phyloP scores from a whole-genome alignment of 192 early-diverging fungal species.

The Obelidium mucronatum region DNA sequence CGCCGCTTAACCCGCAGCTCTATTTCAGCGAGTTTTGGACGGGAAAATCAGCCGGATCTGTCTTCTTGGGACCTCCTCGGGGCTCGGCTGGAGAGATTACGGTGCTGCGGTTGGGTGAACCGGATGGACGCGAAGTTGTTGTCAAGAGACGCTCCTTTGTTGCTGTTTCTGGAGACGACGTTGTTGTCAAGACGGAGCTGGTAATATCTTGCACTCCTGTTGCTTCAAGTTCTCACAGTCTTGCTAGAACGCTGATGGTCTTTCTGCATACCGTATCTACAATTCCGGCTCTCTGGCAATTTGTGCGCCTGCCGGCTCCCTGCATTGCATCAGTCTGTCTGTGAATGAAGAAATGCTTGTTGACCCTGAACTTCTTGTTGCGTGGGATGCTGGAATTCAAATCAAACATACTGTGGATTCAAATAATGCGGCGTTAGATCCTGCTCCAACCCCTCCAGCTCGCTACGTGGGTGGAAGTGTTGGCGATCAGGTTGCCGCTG shows the following conservation, averaged over 20 bases:
- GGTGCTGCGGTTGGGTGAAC: slow-evolving; percentile 1
- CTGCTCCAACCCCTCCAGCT: no score
- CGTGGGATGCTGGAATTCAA: slow-evolving; percentile 33
- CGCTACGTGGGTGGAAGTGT: neutral
- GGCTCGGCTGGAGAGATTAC: neutral
- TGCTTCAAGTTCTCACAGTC: neutral
- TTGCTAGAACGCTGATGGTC: slow-evolving; percentile 58
- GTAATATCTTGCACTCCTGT: slow-evolving; percentile 10
- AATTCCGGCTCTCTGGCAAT: slow-evolving; percentile 75
- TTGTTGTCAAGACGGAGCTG: slow-evolving; percentile 17
- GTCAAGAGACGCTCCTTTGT: slow-evolving; percentile 8
- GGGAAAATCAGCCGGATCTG: slow-evolving; percentile 60
- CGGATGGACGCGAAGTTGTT: slow-evolving; percentile 7
- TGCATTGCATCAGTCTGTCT: slow-evolving; percentile 71
- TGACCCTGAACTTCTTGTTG: slow-evolving; percentile 61
- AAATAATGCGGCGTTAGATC: neutral
- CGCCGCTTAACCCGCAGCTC: slow-evolving; percentile 4
- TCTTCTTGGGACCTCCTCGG: slow-evolving; percentile 67
- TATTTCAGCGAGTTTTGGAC: slow-evolving; percentile 62
- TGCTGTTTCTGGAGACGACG: slow-evolving; percentile 19
- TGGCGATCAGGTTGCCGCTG: slow-evolving; percentile 9
- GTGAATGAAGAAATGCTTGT: slow-evolving; percentile 77
- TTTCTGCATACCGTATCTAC: slow-evolving; percentile 66
- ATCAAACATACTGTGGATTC: slow-evolving; percentile 2
- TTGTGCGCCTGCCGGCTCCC: slow-evolving; percentile 64